These are phyloP conservation scores for Prunus kanzakura DNA, from an alignment of 306 rosid genomes.

Conservation along the genomic window DNA sequence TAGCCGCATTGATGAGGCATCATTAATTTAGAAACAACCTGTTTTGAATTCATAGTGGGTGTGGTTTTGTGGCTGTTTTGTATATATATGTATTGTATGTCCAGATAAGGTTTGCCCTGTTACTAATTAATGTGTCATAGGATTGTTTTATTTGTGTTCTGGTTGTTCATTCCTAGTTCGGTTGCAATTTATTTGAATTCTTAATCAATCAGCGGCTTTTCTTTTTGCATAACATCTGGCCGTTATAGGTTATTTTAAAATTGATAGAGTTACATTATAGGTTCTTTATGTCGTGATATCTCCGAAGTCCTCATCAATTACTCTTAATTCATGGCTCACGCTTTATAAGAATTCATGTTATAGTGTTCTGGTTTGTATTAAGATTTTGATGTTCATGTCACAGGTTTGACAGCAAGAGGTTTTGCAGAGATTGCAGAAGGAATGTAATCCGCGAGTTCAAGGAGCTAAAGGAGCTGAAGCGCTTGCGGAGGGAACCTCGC, in stretches of 20 bases:
- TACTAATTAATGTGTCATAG: neutral
- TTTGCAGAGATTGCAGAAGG: conserved; percentile 98
- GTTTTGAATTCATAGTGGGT: neutral
- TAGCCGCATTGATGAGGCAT: neutral
- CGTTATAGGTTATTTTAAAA: conserved; percentile 18
- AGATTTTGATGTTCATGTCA: conserved; percentile 28
- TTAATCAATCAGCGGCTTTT: conserved; percentile 14
- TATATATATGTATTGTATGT: neutral
- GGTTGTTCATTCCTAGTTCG: conserved; percentile 14
- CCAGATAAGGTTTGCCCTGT: neutral
- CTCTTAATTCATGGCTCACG: neutral
- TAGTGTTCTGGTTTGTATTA: conserved; percentile 24
- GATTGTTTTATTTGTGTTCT: conserved; percentile 11
- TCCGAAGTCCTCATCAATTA: neutral
- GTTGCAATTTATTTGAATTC: conserved; percentile 6
- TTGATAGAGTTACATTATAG: neutral
- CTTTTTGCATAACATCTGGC: neutral
- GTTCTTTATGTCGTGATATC: conserved; percentile 13
- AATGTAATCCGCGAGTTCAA: conserved; percentile 98
- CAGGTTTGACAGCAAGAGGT: conserved; percentile 99
- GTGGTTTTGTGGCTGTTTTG: neutral
- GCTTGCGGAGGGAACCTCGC: conserved; percentile 89
- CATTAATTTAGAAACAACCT: neutral
- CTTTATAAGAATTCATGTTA: conserved; percentile 6
- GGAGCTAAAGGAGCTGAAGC: conserved; percentile 95